These are phyloP conservation scores for Colletotrichum orchidophilum DNA, from an alignment of 2,329 filamentous ascomycete species.

Conservation along the genomic window DNA sequence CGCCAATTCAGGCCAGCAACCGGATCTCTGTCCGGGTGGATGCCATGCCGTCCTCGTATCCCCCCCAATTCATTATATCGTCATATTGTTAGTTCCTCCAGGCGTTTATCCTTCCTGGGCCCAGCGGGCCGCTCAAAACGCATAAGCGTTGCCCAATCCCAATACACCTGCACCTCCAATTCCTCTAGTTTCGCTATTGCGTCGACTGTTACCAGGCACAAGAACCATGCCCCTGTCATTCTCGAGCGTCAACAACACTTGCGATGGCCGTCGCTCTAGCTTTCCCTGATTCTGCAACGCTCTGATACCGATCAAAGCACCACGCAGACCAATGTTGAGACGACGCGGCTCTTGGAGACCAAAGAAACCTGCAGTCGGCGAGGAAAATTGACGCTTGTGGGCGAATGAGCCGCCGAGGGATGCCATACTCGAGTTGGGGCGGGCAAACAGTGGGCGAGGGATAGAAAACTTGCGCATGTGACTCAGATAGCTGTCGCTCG, in stretches of 20 bases:
- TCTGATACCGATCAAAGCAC: conserved; percentile 26
- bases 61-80: not conserved
- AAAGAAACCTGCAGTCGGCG: conserved; percentile 35
- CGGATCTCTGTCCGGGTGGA: not conserved
- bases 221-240: conserved; percentile 23
- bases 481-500: conserved; percentile 14
- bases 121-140: not conserved
- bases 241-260: conserved; percentile 19
- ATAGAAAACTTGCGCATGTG: conserved; percentile 17
- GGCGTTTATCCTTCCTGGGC: not conserved
- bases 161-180: conserved; percentile 21
- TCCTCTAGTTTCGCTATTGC: conserved; percentile 17
- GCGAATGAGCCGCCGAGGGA: not conserved
- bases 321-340: conserved; percentile 24
- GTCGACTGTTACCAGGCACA: conserved; percentile 16
- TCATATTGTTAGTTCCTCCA: not conserved
- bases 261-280: conserved; percentile 16
- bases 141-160: conserved; percentile 21
- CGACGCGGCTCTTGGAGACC: conserved; percentile 33
- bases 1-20: not conserved
- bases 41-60: not conserved
- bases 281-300: not conserved
- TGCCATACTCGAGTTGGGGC: conserved; percentile 5
- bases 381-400: conserved; percentile 34
- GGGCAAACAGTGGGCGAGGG: conserved; percentile 18